Conservation (phyloP, 1,284 basidiomycete genomes). For the Cryptococcus hybrid region DNA sequence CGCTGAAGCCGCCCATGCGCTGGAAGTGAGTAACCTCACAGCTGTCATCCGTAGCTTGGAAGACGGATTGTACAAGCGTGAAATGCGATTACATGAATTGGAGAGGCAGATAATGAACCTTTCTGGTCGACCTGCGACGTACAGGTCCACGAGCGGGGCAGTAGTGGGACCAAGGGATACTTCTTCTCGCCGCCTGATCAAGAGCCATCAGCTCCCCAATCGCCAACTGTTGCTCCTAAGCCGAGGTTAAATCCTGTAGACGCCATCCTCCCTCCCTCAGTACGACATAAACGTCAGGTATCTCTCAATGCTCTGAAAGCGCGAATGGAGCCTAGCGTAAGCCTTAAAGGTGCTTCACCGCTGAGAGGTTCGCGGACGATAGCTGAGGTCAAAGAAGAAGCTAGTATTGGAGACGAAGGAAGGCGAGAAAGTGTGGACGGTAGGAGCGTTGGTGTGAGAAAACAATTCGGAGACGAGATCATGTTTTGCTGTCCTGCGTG, state of each 20-base stretch:
- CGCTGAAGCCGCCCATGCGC: conserved; percentile 63
- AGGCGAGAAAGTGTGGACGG: neutral
- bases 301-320: conserved; percentile 85
- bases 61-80: conserved; percentile 66
- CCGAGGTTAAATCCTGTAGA: conserved; percentile 50
- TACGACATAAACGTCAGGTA: conserved; percentile 76
- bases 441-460: conserved; percentile 1
- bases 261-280: conserved; percentile 67
- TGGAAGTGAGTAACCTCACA: conserved; percentile 73
- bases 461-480: conserved; percentile 51
- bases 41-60: conserved; percentile 73
- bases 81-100: conserved; percentile 65
- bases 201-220: neutral
- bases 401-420: neutral
- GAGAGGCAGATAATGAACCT: conserved; percentile 58
- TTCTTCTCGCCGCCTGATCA: conserved; percentile 15
- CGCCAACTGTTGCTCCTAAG: neutral
- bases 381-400: neutral
- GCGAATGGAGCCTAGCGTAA: conserved; percentile 61
- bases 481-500: conserved; percentile 50
- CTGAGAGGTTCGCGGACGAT: conserved; percentile 9
- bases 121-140: neutral
- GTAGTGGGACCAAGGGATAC: conserved; percentile 8
- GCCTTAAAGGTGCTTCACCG: neutral
- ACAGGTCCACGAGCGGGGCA: neutral